phyloP scores from a whole-genome alignment of 1,284 basidiomycete genomes.

The Cystobasidium pallidum region DNA sequence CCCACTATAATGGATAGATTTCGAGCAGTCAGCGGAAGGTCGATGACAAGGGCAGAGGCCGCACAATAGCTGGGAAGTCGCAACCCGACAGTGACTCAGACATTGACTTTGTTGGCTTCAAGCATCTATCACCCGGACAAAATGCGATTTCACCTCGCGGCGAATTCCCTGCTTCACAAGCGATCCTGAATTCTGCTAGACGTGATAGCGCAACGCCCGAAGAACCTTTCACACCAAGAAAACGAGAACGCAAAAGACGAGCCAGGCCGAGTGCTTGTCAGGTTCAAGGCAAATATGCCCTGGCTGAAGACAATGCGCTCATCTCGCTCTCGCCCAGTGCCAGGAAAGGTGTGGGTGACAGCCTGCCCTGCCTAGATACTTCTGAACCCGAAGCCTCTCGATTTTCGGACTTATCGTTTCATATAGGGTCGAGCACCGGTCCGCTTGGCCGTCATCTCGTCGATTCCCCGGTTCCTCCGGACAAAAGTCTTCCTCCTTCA shows the following conservation, averaged over 20 bases:
- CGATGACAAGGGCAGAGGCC: conserved; percentile 7
- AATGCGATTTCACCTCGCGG: neutral
- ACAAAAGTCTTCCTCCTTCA: too few species aligned
- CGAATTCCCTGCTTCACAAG: conserved; percentile 31
- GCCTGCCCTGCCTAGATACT: too few species aligned
- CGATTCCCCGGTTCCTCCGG: too few species aligned
- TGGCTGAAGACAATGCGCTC: neutral
- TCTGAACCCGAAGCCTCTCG: too few species aligned
- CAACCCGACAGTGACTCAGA: neutral
- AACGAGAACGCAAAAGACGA: conserved; percentile 12
- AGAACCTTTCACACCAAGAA: conserved; percentile 9
- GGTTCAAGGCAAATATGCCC: neutral
- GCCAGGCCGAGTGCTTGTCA: conserved; percentile 23
- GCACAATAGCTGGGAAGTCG: neutral
- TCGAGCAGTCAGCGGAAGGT: conserved; percentile 1
- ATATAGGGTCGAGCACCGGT: too few species aligned
- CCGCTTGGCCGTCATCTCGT: too few species aligned
- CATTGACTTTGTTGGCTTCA: neutral
- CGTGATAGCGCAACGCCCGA: conserved; percentile 3
- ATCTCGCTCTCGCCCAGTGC: conserved; percentile 1
- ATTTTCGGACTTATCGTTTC: too few species aligned
- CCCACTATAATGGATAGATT: neutral
- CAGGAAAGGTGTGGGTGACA: too few species aligned
- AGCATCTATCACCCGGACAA: neutral
- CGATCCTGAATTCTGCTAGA: conserved; percentile 36